Evolutionary conservation across 352 stramenopile species (phyloP).

Genomic region (Phytophthora kernoviae): DNA sequence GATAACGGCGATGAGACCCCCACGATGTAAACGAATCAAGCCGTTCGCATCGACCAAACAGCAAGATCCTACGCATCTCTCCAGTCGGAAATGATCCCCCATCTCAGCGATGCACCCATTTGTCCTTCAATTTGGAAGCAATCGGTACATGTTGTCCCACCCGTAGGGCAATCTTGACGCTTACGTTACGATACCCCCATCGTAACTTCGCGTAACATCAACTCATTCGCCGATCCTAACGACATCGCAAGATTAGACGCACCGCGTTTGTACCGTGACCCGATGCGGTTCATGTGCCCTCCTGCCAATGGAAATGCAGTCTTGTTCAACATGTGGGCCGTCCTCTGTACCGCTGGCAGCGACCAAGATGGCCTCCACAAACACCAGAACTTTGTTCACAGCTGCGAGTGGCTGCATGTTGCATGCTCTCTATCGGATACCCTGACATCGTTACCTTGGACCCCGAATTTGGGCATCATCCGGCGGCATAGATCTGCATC

Average conservation of each 20-base stretch:
- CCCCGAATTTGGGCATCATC: too few relatives aligned
- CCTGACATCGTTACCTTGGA: too few relatives aligned
- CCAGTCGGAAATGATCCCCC: background rate
- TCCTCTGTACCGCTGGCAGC: background rate
- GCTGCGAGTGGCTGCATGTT: background rate
- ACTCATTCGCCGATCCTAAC: background rate
- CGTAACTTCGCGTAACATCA: background rate
- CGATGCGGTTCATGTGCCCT: background rate
- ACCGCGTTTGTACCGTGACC: too few relatives aligned
- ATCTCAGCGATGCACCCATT: background rate
- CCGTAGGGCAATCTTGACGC: background rate
- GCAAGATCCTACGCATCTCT: background rate
- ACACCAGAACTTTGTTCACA: background rate
- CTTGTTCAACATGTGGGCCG: background rate
- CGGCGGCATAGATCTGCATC: background rate
- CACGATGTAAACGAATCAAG: too few relatives aligned
- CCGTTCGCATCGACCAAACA: too few relatives aligned
- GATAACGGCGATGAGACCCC: too few relatives aligned
- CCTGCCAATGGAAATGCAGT: background rate
- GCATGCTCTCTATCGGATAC: background rate
- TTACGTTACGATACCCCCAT: constrained; percentile 3
- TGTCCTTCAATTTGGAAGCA: too few relatives aligned
- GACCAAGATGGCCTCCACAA: background rate
- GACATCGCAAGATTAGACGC: background rate
- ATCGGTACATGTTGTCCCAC: too few relatives aligned